Evolutionary conservation across 2,329 filamentous ascomycete genomes (phyloP).

Genomic region (Pseudogymnoascus sp.): DNA sequence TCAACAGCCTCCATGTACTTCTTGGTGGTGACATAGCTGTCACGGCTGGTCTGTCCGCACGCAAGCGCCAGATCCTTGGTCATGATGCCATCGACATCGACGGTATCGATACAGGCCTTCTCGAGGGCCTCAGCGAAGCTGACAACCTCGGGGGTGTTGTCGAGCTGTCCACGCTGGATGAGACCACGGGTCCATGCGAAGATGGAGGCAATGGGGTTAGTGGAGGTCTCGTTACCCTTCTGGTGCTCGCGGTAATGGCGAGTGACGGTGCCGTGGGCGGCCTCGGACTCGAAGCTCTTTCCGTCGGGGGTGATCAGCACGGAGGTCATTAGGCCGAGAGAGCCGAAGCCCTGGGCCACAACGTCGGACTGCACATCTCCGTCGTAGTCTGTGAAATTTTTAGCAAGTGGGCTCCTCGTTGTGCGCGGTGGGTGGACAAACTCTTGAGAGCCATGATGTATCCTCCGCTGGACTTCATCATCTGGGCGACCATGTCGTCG

Average conservation of each 20-base stretch:
- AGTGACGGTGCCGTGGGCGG: slow-evolving; percentile 95
- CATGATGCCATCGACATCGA: slow-evolving; percentile 93
- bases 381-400: slow-evolving; percentile 72
- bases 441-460: slow-evolving; percentile 98
- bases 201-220: slow-evolving; percentile 97
- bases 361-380: slow-evolving; percentile 98
- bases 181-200: slow-evolving; percentile 98
- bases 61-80: slow-evolving; percentile 98
- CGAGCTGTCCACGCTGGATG: slow-evolving; percentile 84
- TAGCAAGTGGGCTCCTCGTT: background rate
- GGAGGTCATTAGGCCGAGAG: slow-evolving; percentile 96
- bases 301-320: slow-evolving; percentile 94
- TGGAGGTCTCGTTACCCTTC: slow-evolving; percentile 93
- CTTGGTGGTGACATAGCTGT: slow-evolving; percentile 82
- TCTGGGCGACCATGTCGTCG: slow-evolving; percentile 99
- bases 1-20: slow-evolving; percentile 93
- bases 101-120: slow-evolving; percentile 87
- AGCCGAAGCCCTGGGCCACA: slow-evolving; percentile 95
- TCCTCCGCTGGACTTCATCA: slow-evolving; percentile 97
- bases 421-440: slow-evolving; percentile 30
- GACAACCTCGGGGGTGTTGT: slow-evolving; percentile 84
- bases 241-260: slow-evolving; percentile 98
- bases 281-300: slow-evolving; percentile 95
- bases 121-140: slow-evolving; percentile 88
- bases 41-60: slow-evolving; percentile 76